Conservation (phyloP, 345 rosid species). For the Brassica napus region Da-Ae NC_063447.1:28177501-28178000, state of each 20-base stretch:
- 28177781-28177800: neutral
- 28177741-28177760: no score
- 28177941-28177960: constrained; percentile 33
- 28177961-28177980: neutral
- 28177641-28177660: neutral
- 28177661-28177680: no score
- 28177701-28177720: no score
- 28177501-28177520: constrained; percentile 13
- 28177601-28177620: neutral
- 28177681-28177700: no score
- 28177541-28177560: constrained; percentile 6
- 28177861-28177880: constrained; percentile 12
- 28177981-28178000: constrained; percentile 12
- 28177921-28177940: constrained; percentile 30
- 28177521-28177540: constrained; percentile 17
- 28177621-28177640: neutral
- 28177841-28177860: no score
- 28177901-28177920: constrained; percentile 39
- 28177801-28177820: neutral
- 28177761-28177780: neutral
- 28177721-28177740: no score
- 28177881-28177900: constrained; percentile 15
- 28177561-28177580: constrained; percentile 10
- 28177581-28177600: neutral
- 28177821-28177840: no score